Evolutionary conservation across 495 filamentous ascomycete species (phyloP), one percentile per base, ranked within the genome.

Genomic region (Usnea hakonensis): DNA sequence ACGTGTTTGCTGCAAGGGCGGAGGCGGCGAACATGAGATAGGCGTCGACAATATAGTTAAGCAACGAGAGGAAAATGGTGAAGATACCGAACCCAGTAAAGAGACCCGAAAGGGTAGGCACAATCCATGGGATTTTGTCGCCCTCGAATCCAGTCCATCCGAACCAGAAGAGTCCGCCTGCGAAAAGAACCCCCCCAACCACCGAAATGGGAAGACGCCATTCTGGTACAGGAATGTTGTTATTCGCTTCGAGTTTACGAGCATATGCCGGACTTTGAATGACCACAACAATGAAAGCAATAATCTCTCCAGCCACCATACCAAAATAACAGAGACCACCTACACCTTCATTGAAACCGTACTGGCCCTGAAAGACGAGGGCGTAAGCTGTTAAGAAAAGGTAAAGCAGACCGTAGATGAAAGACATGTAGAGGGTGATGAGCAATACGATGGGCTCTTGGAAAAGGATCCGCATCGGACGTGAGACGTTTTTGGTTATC

Each of bases 1-100:
- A 82, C 0, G 86, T 89, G 66, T 89, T 90, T 10, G 84, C 86
- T 0, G 85, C 85, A 11, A 86, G 76, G 2, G 87, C 86, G 0
- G 84, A 81, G 68, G 83, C 83, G 43, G 81, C 79, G 54, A 81
- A 77, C 75, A 81, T 77, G 64, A 78, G 70, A 62, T 88, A 89
- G 46, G 79, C 77, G 57, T 88, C 85, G 64, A 87, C 79, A 67
- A 87, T 78, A 64, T 87, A 88, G 63, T 82, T 87, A 52, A 87
- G 74, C 3, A 80, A 78, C 62, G 82, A 78, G 70, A 86, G 74
- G 73, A 85, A 83, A 57, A 85, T 77, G 16, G 83, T 71, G 64
- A 80, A 68, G 67, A 85, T 80, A 14, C 81, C 83, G 60, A 78
- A 65, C 17, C 84, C 83, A 21, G 81, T 80, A 19, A 76, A 74